phyloP scores from a whole-genome alignment of 1,284 basidiomycete genomes.

The Malassezia sympodialis region DNA sequence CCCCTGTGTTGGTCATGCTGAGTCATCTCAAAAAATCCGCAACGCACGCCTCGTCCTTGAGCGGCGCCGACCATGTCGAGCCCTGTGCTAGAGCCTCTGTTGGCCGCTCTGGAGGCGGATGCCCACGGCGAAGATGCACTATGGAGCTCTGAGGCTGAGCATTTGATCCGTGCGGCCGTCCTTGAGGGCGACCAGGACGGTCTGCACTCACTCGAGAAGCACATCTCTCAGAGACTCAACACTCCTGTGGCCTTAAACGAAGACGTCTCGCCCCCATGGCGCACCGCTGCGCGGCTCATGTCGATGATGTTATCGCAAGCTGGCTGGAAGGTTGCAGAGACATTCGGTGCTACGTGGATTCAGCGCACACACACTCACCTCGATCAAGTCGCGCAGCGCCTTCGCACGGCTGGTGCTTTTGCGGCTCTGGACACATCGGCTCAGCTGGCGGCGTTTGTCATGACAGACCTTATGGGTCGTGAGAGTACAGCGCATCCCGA shows the following conservation, averaged over 20 bases:
- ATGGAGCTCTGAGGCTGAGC: not conserved
- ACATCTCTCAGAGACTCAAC: not conserved
- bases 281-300: not conserved
- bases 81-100: not conserved
- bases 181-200: not conserved
- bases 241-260: not conserved
- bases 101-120: not conserved
- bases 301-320: not conserved
- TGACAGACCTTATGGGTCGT: conserved; percentile 14
- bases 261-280: not conserved
- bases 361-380: conserved; percentile 4
- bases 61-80: not conserved
- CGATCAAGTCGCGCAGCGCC: not conserved
- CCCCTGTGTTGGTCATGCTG: conserved; percentile 9
- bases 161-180: not conserved
- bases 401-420: conserved; percentile 2
- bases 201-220: conserved; percentile 3
- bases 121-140: not conserved
- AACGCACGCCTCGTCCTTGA: not conserved
- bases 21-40: not conserved
- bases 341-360: conserved; percentile 22
- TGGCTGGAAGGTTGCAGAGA: conserved; percentile 10
- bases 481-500: conserved; percentile 22
- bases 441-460: conserved; percentile 17
- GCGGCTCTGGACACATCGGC: not conserved